Evolutionary conservation across 208 protist genomes (phyloP), one percentile per base, ranked within the genome.

Genomic region (Phytomonas sp.): DNA sequence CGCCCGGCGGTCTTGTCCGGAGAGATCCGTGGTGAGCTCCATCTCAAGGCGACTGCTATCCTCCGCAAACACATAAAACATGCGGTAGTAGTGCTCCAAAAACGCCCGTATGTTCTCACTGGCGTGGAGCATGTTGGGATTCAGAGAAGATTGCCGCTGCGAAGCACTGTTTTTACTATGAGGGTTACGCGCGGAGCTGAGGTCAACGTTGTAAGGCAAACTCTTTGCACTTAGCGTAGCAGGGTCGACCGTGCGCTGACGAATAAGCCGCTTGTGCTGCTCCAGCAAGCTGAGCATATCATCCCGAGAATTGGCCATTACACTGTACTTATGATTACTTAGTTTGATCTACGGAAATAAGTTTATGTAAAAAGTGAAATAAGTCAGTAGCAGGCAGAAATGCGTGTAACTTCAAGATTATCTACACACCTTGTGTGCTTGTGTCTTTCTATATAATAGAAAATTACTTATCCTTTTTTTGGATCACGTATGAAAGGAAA

Each of bases 1-100:
- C 40, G 89, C 85, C 15, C 82, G 66, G 33, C 92, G 84, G 71
- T 95, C 91, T 65, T 90, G 87, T 15, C 76, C 76, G 53, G 64
- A 83, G 37, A 95, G 75, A 62, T 92, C 69, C 17, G 46, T 26
- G 9, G 89, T 85, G 64, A 94, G 65, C 63, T 90, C 85, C 26
- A 95, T 72, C 70, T 78, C 74, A 43, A 84, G 87, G 69, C 91
- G 87, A 17, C 83, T 84, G 31, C 84, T 80, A 72, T 97, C 87
- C 13, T 82, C 76, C 28, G 92, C 79, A 66, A 97, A 97, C 62
- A 78, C 64, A 32, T 76, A 68, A 51, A 97, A 77, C 11, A 92
- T 72, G 30, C 77, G 74, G 75, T 85, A 84, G 78, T 89, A 92
- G 56, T 82, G 76, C 62, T 78, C 60, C 37, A 93, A 77, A 68